Evolutionary conservation across 108 stramenopile genomes (phyloP).

Genomic region (Parietichytrium sp.): DNA sequence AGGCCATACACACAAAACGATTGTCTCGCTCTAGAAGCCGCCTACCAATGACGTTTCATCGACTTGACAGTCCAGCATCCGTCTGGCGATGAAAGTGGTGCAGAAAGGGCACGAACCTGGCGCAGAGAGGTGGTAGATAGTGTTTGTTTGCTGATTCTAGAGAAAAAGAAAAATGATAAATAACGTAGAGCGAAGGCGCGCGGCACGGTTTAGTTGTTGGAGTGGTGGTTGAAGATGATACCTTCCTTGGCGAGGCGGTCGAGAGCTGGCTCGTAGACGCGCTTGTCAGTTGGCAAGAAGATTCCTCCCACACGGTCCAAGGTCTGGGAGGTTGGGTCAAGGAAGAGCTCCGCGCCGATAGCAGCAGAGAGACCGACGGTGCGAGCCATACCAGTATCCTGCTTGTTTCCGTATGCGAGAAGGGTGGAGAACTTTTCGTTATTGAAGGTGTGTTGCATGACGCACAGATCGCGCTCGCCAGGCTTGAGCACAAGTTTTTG

Average conservation of each 20-base stretch:
- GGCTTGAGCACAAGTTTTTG: constrained; percentile 6
- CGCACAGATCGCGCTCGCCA: constrained; percentile 42
- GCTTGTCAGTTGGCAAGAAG: neutral
- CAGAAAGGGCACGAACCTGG: too few species aligned
- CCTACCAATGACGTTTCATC: too few species aligned
- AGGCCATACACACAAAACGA: too few species aligned
- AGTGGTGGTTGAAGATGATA: neutral
- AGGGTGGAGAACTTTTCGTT: constrained; percentile 13
- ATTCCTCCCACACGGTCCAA: neutral
- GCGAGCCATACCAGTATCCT: constrained; percentile 47
- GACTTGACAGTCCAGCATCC: too few species aligned
- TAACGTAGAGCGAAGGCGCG: too few species aligned
- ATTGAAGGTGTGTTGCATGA: constrained; percentile 40
- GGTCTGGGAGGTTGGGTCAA: constrained; percentile 6
- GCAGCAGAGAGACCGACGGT: constrained; percentile 51
- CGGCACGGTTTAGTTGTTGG: neutral
- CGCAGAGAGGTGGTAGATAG: too few species aligned
- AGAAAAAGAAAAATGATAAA: too few species aligned
- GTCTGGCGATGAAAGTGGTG: too few species aligned
- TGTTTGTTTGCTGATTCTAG: too few species aligned
- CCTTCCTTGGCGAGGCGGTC: constrained; percentile 20
- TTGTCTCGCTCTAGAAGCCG: too few species aligned
- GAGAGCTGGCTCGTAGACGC: constrained; percentile 13
- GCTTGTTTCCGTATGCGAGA: constrained; percentile 37
- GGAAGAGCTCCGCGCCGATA: constrained; percentile 48